phyloP scores from a whole-genome alignment of 441 rosid species.

The Euphorbia corollata region DNA sequence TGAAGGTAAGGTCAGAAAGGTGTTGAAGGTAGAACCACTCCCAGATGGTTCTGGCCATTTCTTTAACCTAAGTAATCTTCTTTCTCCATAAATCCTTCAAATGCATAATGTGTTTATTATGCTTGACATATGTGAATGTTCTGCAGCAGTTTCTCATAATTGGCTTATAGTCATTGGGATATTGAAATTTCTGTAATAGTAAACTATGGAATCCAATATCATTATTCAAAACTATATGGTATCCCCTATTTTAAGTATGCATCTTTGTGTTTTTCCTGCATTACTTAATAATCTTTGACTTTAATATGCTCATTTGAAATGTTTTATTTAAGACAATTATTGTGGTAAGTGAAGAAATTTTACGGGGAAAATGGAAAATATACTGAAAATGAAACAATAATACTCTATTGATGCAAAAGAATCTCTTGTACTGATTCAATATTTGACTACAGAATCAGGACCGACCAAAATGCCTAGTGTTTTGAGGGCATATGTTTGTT shows the following conservation, averaged over 20 bases:
- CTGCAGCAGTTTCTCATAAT: conserved; percentile 11
- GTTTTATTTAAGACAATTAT: background rate
- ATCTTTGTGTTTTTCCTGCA: too few relatives aligned
- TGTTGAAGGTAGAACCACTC: conserved; percentile 87
- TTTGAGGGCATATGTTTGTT: background rate
- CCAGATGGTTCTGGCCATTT: conserved; percentile 94
- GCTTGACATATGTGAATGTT: conserved; percentile 11
- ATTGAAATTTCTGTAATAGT: conserved; percentile 11
- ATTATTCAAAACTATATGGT: background rate
- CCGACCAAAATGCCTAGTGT: background rate
- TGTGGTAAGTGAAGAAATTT: background rate
- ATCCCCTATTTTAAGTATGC: too few relatives aligned
- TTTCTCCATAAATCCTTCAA: conserved; percentile 19
- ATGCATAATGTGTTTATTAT: conserved; percentile 10
- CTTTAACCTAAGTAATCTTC: conserved; percentile 76
- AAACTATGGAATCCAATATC: background rate
- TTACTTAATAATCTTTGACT: too few relatives aligned
- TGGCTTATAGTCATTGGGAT: background rate
- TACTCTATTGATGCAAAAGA: background rate
- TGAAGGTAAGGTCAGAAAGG: conserved; percentile 86
- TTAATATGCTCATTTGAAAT: too few relatives aligned
- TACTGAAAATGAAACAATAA: background rate
- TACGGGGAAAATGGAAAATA: background rate
- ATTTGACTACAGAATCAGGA: background rate
- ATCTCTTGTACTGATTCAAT: too few relatives aligned